A percentile compares a stretch with the other conserved stretches of the same genome.
Evolutionary conservation across 805 yeast species (phyloP).

Genomic region (Zygosaccharomyces pseudorouxii): DNA sequence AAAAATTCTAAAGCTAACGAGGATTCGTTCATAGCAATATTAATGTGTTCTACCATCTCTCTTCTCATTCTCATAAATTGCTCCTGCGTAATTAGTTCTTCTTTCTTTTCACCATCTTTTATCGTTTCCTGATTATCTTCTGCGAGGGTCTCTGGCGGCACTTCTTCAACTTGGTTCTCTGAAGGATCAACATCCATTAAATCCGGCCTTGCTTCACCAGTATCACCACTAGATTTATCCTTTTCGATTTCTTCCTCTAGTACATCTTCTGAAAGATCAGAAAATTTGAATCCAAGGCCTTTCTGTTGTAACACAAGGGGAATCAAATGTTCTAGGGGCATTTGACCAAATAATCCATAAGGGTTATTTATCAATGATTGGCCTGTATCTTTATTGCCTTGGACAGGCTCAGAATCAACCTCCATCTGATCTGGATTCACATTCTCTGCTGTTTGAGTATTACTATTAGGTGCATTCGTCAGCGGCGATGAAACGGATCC

Average conservation of each 20-base stretch:
- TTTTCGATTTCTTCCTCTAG: slow-evolving; percentile 42
- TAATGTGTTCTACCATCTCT: slow-evolving; percentile 50
- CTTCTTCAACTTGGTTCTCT: slow-evolving; percentile 9
- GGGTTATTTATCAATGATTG: slow-evolving; percentile 29
- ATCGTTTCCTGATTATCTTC: slow-evolving; percentile 11
- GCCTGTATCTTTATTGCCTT: background rate
- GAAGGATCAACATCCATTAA: slow-evolving; percentile 9
- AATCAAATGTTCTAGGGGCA: slow-evolving; percentile 50
- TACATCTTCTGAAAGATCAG: slow-evolving; percentile 50
- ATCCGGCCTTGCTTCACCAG: slow-evolving; percentile 10
- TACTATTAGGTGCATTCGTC: slow-evolving; percentile 4
- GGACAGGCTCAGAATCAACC: slow-evolving; percentile 2
- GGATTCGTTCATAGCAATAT: slow-evolving; percentile 79
- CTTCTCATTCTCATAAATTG: slow-evolving; percentile 47
- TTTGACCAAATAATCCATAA: slow-evolving; percentile 31
- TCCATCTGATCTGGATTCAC: slow-evolving; percentile 7
- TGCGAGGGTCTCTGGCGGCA: background rate
- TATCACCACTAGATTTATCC: slow-evolving; percentile 3
- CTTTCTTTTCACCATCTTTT: slow-evolving; percentile 9
- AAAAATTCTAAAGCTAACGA: slow-evolving; percentile 85
- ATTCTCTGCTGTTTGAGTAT: slow-evolving; percentile 6
- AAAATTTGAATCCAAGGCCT: slow-evolving; percentile 44
- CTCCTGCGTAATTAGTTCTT: slow-evolving; percentile 28
- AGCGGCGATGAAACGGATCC: slow-evolving; percentile 10
- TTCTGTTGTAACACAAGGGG: slow-evolving; percentile 55